These are phyloP conservation scores for Epichloe coenophiala DNA, from an alignment of 2,329 filamentous ascomycete genomes.

Conservation along the genomic window DNA sequence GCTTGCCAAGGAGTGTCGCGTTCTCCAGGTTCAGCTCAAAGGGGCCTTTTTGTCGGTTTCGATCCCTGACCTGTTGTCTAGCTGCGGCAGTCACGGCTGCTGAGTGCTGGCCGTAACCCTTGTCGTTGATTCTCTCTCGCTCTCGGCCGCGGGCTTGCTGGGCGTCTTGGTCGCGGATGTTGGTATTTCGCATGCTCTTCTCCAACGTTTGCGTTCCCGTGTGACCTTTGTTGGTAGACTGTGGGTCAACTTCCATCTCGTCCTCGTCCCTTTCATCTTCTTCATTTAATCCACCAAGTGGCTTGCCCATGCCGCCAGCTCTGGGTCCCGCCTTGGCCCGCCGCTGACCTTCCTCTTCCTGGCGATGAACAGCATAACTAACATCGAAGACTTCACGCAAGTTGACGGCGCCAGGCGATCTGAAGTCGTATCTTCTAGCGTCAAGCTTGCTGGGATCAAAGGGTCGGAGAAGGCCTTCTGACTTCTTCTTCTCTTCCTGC, in stretches of 20 bases:
- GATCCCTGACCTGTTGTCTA: conserved; percentile 59
- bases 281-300: conserved; percentile 54
- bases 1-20: conserved; percentile 71
- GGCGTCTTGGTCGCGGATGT: conserved; percentile 42
- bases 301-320: conserved; percentile 47
- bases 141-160: conserved; percentile 18
- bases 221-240: conserved; percentile 34
- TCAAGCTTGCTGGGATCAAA: conserved; percentile 43
- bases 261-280: conserved; percentile 45
- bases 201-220: conserved; percentile 56
- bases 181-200: conserved; percentile 74
- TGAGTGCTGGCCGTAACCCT: conserved; percentile 82
- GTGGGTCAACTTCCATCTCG: conserved; percentile 50
- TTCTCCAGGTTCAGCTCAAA: conserved; percentile 91
- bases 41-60: conserved; percentile 57
- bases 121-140: conserved; percentile 26
- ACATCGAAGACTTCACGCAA: conserved; percentile 96
- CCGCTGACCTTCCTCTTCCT: conserved; percentile 90
- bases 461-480: conserved; percentile 30
- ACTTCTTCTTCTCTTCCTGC: conserved; percentile 44
- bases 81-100: conserved; percentile 73
- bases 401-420: conserved; percentile 88
- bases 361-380: conserved; percentile 90
- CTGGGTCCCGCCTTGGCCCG: conserved; percentile 69
- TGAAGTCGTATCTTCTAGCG: conserved; percentile 73